Evolutionary conservation across 148 eudicot genomes (phyloP), one percentile per base, ranked within the genome.

Genomic region (Cornus suecica): DNA sequence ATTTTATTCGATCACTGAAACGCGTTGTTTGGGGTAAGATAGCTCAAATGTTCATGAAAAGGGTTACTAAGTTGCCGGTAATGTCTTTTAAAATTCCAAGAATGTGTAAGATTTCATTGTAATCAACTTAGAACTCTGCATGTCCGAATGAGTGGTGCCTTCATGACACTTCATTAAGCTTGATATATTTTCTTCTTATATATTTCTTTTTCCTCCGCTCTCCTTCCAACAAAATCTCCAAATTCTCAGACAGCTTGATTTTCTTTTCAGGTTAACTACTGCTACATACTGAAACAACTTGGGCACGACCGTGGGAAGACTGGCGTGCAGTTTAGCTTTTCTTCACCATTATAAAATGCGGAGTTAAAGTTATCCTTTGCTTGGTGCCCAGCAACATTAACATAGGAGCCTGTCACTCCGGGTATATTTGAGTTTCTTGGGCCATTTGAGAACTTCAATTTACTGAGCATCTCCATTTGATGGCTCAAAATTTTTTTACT

Each of bases 231-330:
- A 25, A 24, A 10, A 66, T 65, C 30, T 65, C 18, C 70, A 25
- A 69, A 26, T 15, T 52, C 26, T 23, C 68, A 69, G 66, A 74
- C 77, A 25, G 22, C 25, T 42, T 61, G 51, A 37, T 29, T 76
- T 56, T 66, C 23, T 75, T 72, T 41, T 69, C 90, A 95, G 97
- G 88, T 91, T 15, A 95, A 95, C 77, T 95, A 95, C 80, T 92
- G 97, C 84, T 83, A 91, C 80, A 82, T 92, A 69, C 77, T 92
- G 79, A 87, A 80, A 79, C 90, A 88, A 75, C 85, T 76, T 14
- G 92, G 84, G 79, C 87, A 89, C n/a, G 99, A 94, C 74, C 89
- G 70, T 56, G 99, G 91, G 79, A 94, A 91, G 84, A 89, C 91
- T 48, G 99, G 97, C 6, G 78, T 95, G 63, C 96, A 91, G 75